Evolutionary conservation across 352 stramenopile species (phyloP).

Genomic region (Phytophthora constricta): DNA sequence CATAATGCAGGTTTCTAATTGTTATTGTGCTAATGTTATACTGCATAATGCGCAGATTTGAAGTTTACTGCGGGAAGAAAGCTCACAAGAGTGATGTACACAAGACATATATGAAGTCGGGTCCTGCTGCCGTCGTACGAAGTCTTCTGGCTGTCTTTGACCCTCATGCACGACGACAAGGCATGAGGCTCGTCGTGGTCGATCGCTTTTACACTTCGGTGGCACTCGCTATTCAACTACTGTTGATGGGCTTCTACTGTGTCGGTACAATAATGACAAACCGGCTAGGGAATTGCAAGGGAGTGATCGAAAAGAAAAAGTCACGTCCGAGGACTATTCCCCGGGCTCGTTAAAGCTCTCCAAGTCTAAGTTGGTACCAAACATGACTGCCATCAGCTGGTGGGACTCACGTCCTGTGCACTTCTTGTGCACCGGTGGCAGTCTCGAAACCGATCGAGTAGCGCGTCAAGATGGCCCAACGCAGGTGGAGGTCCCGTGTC

Average conservation of each 20-base stretch:
- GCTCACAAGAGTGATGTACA: background rate
- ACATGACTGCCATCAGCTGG: conserved; percentile 18
- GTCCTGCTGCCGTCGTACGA: conserved; percentile 5
- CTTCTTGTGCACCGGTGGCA: conserved; percentile 19
- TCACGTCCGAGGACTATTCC: background rate
- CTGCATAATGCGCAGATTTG: conserved; percentile 13
- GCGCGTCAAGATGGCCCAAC: background rate
- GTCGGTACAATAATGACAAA: conserved; percentile 25
- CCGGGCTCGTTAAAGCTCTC: conserved; percentile 5
- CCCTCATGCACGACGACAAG: conserved; percentile 5
- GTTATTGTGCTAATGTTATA: background rate
- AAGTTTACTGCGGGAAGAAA: conserved; percentile 8
- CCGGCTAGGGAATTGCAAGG: conserved; percentile 20
- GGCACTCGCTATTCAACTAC: conserved; percentile 5
- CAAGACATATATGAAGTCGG: background rate
- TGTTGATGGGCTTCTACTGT: conserved; percentile 11
- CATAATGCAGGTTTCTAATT: conserved; percentile 13
- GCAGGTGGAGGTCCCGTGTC: conserved; percentile 6
- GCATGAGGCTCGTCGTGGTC: conserved; percentile 9
- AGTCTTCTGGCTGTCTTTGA: conserved; percentile 12
- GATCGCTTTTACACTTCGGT: conserved; percentile 22
- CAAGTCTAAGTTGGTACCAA: background rate
- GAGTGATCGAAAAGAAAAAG: conserved; percentile 18
- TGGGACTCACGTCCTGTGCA: conserved; percentile 14
- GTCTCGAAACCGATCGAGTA: background rate